Evolutionary conservation across 371 early-diverging fungal species (phyloP), one percentile per base, ranked within the genome.

Genomic region (Gilbertella persicaria): DNA sequence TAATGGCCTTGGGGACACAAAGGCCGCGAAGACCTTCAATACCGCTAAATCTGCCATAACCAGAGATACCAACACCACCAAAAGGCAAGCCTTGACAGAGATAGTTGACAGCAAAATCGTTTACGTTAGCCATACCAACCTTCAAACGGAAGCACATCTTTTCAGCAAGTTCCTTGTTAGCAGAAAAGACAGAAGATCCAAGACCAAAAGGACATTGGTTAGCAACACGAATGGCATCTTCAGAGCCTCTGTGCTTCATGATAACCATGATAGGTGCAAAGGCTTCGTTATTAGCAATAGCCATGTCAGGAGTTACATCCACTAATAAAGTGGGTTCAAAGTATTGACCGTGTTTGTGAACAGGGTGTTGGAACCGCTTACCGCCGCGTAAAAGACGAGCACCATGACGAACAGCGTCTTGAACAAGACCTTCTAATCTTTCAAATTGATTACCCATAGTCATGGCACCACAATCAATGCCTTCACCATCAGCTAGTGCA

Each of bases 261-360:
- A 93, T 67, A 5, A 88, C 83, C 88, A 90, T 86, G 56, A 93
- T 85, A 9, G 93, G 93, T 17, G 90, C 93, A 79, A 93, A 93
- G 5, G 80, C 78, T 63, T 93, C 93, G 48, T 86, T 71, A 58
- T 83, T 82, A 5, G 89, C 76, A 63, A 93, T 86, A 41, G 64
- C 77, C 92, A 92, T 92, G 17, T 83, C 75, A 12, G 85, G 66
- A 0, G 84, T 84, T 5, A 92, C 90, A 53, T 89, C 83, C 14
- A 80, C 86, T n/a, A 93, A 72, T 21, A 93, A 61, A 23, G 93
- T 92, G 4, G 93, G 93, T 21, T 76, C 71, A 75, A 87, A 92
- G 79, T 86, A 93, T 53, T 90, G 88, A 14, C 93, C 93, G 13
- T 73, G 45, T 1, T 85, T 82, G 49, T 85, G 87, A 16, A 64